Conservation (phyloP, 305 asterid genomes). For the Fraxinus platypoda region DNA sequence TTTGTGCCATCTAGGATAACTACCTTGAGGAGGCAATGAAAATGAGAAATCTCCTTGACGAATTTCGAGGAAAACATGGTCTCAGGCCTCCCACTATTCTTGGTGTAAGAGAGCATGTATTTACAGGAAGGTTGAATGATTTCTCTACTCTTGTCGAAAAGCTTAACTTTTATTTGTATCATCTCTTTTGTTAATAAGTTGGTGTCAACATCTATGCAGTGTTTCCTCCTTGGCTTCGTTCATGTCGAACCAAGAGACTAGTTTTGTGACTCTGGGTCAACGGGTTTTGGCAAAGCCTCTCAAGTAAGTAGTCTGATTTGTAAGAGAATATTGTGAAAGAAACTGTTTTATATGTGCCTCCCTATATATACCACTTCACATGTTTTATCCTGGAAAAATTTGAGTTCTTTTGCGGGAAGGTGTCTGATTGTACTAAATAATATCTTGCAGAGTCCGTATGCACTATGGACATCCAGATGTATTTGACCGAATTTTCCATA, state of each 20-base stretch:
- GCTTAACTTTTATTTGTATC: background rate
- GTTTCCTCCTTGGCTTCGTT: slow-evolving; percentile 98
- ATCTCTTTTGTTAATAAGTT: slow-evolving; percentile 9
- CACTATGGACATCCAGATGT: slow-evolving; percentile 99
- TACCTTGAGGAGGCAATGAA: slow-evolving; percentile 99
- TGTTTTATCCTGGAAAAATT: slow-evolving; percentile 19
- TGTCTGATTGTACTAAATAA: slow-evolving; percentile 20
- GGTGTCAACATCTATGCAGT: slow-evolving; percentile 49
- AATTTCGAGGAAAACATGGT: slow-evolving; percentile 87
- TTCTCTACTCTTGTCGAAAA: background rate
- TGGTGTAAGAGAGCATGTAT: slow-evolving; percentile 96
- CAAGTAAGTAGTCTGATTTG: slow-evolving; percentile 52
- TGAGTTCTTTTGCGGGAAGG: background rate
- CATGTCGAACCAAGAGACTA: slow-evolving; percentile 99
- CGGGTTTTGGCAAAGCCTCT: slow-evolving; percentile 96
- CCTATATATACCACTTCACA: background rate
- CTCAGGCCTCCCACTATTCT: slow-evolving; percentile 96
- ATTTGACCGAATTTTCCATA: slow-evolving; percentile 89
- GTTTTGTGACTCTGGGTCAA: slow-evolving; percentile 98
- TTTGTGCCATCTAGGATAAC: slow-evolving; percentile 65
- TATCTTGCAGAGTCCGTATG: slow-evolving; percentile 86
- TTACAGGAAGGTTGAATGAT: slow-evolving; percentile 84
- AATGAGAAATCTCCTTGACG: slow-evolving; percentile 94
- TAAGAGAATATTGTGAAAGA: slow-evolving; percentile 15
- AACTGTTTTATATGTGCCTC: background rate